Conservation (phyloP, 1,284 basidiomycete genomes). For the Ganoderma leucocontextum region DNA sequence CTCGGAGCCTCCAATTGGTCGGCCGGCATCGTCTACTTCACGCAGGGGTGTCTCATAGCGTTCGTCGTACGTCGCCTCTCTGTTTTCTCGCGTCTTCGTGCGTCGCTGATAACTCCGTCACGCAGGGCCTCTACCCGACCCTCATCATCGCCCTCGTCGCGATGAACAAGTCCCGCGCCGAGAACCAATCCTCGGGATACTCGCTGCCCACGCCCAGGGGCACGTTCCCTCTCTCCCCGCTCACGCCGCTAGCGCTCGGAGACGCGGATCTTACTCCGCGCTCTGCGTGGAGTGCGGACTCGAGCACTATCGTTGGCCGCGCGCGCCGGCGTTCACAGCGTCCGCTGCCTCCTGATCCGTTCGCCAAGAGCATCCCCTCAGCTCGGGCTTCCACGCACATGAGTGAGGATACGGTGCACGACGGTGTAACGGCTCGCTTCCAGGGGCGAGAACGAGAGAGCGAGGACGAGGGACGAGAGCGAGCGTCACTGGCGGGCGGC, state of each 20-base stretch:
- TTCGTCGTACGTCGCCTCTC: not conserved
- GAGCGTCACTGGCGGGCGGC: no score
- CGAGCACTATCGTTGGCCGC: not conserved
- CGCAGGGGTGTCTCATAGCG: not conserved
- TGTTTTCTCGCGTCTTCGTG: not conserved
- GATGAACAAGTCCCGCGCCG: not conserved
- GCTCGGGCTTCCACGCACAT: not conserved
- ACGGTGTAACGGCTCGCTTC: no score
- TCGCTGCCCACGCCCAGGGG: not conserved
- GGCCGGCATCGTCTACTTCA: not conserved
- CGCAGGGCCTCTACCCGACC: not conserved
- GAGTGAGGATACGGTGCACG: not conserved
- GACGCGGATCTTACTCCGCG: no score
- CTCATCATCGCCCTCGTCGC: slow-evolving; percentile 1
- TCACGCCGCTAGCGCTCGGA: not conserved
- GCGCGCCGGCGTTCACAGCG: not conserved
- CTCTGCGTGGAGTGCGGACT: not conserved
- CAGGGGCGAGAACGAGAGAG: no score
- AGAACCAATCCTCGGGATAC: not conserved
- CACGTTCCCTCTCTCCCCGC: not conserved
- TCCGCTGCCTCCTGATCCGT: not conserved
- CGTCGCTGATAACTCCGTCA: not conserved
- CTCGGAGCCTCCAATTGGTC: not conserved
- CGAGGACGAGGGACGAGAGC: no score
- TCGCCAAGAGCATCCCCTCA: not conserved